These are phyloP conservation scores for Colletotrichum paranaense DNA, from an alignment of 2,329 filamentous ascomycete species.

Conservation along the genomic window DNA sequence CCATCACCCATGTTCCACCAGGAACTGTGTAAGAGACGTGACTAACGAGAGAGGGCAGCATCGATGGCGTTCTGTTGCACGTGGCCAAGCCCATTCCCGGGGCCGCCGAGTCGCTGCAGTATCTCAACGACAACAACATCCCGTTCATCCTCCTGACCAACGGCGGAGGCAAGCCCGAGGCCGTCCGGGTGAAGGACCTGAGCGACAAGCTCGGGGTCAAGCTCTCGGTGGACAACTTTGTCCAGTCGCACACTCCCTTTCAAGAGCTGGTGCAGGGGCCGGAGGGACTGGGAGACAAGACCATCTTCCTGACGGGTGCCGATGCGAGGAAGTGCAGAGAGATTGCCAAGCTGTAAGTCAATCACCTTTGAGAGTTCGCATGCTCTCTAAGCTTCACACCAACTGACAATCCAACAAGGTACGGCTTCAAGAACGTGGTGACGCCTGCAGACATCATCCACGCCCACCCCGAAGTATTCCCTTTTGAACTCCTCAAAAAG, in stretches of 20 bases:
- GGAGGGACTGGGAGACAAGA: constrained; percentile 68
- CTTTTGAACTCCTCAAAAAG: constrained; percentile 78
- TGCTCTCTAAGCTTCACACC: neutral
- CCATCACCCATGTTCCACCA: too few species aligned
- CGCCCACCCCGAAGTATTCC: constrained; percentile 81
- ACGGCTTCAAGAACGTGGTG: constrained; percentile 85
- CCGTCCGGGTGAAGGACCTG: constrained; percentile 36
- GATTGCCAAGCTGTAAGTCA: constrained; percentile 75
- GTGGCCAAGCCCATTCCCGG: constrained; percentile 82
- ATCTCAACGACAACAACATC: constrained; percentile 79
- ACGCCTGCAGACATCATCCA: constrained; percentile 87
- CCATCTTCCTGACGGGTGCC: constrained; percentile 80
- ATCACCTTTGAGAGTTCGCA: constrained; percentile 39
- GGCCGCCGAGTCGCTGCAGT: constrained; percentile 78
- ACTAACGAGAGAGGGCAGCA: constrained; percentile 52
- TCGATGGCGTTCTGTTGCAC: constrained; percentile 95
- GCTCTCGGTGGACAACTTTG: constrained; percentile 67
- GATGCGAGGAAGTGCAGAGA: constrained; percentile 73
- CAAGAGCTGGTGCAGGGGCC: constrained; percentile 73
- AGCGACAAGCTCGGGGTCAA: constrained; percentile 58
- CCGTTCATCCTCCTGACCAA: constrained; percentile 97
- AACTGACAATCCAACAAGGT: constrained; percentile 42
- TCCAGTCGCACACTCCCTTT: constrained; percentile 94
- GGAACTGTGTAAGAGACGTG: neutral
- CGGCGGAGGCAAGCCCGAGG: constrained; percentile 87